A percentile compares a stretch with the other conserved stretches of the same genome.
Conservation (phyloP, 805 yeast genomes). For the Saccharomyces paradoxus region DNA sequence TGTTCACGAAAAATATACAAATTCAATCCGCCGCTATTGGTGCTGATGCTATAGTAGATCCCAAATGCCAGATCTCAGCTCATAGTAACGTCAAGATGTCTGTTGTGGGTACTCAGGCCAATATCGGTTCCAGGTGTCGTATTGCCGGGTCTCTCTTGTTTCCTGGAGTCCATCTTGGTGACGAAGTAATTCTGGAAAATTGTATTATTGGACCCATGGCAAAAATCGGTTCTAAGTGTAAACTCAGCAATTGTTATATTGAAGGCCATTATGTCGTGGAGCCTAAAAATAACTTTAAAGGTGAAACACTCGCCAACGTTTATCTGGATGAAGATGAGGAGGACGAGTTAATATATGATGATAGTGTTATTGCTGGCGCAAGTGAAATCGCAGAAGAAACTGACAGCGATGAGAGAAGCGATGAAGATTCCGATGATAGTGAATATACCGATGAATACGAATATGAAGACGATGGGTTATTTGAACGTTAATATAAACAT, state of each 20-base stretch:
- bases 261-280: constrained; percentile 71
- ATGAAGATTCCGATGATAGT: constrained; percentile 36
- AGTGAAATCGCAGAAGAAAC: constrained; percentile 29
- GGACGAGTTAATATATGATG: constrained; percentile 20
- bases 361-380: constrained; percentile 22
- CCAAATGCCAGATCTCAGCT: constrained; percentile 61
- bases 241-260: constrained; percentile 72
- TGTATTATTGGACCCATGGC: constrained; percentile 74
- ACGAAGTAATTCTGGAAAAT: constrained; percentile 71
- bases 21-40: constrained; percentile 62
- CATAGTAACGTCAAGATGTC: constrained; percentile 80
- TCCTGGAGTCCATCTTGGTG: constrained; percentile 64
- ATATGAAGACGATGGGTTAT: constrained; percentile 52
- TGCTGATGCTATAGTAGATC: constrained; percentile 75
- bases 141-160: constrained; percentile 78
- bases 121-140: constrained; percentile 78
- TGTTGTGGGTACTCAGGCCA: constrained; percentile 66
- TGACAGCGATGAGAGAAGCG: constrained; percentile 29
- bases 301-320: constrained; percentile 45
- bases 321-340: constrained; percentile 22
- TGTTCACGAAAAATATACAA: constrained; percentile 20
- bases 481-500: constrained; percentile 35
- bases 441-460: constrained; percentile 33
- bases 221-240: constrained; percentile 53
- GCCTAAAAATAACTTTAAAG: constrained; percentile 44